Percentiles rank a stretch among this genome's conserved stretches.
phyloP scores from a whole-genome alignment of 2,329 filamentous ascomycete species.

The Ceratocystis huliohia region DNA sequence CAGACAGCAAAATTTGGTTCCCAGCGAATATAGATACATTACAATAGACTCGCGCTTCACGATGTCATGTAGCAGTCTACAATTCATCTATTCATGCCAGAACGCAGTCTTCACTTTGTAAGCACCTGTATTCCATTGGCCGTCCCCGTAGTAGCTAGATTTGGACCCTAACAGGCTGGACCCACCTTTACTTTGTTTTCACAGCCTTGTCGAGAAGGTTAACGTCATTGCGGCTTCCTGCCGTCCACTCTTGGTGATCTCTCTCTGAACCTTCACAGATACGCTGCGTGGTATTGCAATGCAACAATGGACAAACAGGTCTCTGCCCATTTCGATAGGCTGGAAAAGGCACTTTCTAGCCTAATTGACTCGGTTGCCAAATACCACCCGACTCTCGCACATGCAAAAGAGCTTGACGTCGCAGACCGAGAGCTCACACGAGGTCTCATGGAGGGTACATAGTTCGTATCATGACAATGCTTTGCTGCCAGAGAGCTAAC shows the following conservation, averaged over 20 bases:
- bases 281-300: not conserved
- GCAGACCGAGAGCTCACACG: slow-evolving; percentile 56
- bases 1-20: not conserved
- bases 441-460: slow-evolving; percentile 50
- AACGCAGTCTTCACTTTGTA: not conserved
- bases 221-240: not conserved
- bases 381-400: slow-evolving; percentile 60
- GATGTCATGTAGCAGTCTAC: too few species aligned
- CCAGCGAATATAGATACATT: too few species aligned
- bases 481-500: not conserved
- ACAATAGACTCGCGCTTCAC: too few species aligned
- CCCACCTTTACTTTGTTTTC: not conserved
- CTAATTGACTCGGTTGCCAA: slow-evolving; percentile 70
- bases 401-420: slow-evolving; percentile 54
- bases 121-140: not conserved
- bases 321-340: slow-evolving; percentile 49
- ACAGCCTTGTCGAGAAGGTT: slow-evolving; percentile 2
- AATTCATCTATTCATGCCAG: too few species aligned
- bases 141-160: not conserved
- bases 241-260: not conserved
- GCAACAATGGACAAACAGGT: slow-evolving; percentile 48
- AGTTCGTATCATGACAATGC: not conserved
- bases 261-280: not conserved
- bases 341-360: slow-evolving; percentile 53
- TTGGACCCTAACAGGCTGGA: not conserved